These are phyloP conservation scores for Ogataea henricii DNA, from an alignment of 805 yeast genomes.

Conservation along the genomic window DNA sequence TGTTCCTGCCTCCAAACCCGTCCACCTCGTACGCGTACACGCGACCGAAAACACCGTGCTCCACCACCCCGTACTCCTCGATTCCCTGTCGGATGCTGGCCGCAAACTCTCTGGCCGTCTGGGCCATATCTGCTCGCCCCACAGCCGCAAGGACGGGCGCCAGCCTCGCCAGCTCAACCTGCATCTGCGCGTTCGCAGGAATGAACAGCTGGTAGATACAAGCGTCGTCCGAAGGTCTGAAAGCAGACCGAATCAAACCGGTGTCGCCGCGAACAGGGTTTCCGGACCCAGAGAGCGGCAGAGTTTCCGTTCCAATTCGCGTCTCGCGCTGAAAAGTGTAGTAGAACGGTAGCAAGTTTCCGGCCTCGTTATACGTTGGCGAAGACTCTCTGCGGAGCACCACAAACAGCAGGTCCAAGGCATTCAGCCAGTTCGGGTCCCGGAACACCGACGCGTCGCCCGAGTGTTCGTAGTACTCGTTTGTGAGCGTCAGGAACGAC, in stretches of 20 bases:
- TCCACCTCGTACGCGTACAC: constrained; percentile 90
- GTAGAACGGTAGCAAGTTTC: constrained; percentile 47
- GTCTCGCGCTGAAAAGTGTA: constrained; percentile 78
- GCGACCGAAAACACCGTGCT: constrained; percentile 68
- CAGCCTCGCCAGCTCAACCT: constrained; percentile 55
- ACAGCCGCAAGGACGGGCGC: constrained; percentile 29
- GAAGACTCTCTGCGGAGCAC: constrained; percentile 61
- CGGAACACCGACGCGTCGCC: constrained; percentile 50
- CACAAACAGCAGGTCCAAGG: constrained; percentile 50
- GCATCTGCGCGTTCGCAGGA: constrained; percentile 81
- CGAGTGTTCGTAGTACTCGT: constrained; percentile 64
- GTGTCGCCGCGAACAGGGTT: constrained; percentile 75
- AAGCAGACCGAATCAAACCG: constrained; percentile 78
- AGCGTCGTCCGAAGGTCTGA: constrained; percentile 88
- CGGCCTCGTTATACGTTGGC: constrained; percentile 59
- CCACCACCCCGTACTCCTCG: constrained; percentile 60
- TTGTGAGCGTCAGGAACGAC: constrained; percentile 72
- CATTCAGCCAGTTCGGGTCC: constrained; percentile 55
- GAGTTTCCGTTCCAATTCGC: constrained; percentile 76
- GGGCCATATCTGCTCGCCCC: constrained; percentile 20
- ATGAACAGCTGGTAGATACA: constrained; percentile 76
- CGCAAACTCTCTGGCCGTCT: constrained; percentile 40
- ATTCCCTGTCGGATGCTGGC: constrained; percentile 54
- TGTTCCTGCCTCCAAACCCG: constrained; percentile 71
- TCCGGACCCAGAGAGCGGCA: constrained; percentile 77